phyloP scores from a whole-genome alignment of 2,329 filamentous ascomycete species.

The Fusarium sp. region DNA sequence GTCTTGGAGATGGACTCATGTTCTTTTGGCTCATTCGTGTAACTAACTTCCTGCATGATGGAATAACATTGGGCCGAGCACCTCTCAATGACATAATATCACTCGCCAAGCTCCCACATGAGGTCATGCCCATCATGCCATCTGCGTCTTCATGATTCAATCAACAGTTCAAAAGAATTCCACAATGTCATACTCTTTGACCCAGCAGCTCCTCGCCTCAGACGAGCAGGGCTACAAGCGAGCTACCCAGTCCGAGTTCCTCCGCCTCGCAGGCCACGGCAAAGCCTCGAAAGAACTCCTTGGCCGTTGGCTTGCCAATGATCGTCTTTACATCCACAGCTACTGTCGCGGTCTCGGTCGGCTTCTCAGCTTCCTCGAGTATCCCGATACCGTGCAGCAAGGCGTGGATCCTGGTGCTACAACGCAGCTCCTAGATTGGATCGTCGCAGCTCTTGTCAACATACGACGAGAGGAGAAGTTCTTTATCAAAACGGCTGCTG shows the following conservation, averaged over 20 bases:
- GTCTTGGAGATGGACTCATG: not conserved
- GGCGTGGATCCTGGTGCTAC: constrained; percentile 52
- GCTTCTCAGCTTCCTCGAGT: constrained; percentile 71
- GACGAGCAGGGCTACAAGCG: constrained; percentile 60
- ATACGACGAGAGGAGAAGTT: constrained; percentile 76
- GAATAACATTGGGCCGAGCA: constrained; percentile 41
- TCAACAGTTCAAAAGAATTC: constrained; percentile 9
- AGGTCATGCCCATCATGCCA: constrained; percentile 24
- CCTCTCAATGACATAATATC: constrained; percentile 39
- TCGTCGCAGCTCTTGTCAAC: constrained; percentile 74
- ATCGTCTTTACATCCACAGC: constrained; percentile 77
- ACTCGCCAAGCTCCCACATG: constrained; percentile 17
- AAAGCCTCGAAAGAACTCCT: constrained; percentile 67
- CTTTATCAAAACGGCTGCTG: constrained; percentile 72
- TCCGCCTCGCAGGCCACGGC: constrained; percentile 73
- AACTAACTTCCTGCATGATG: constrained; percentile 10
- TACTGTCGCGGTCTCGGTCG: constrained; percentile 76
- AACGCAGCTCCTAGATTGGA: constrained; percentile 70
- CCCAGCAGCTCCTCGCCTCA: constrained; percentile 66
- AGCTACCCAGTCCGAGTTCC: constrained; percentile 76
- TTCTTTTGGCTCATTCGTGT: not conserved
- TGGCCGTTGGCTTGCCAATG: constrained; percentile 77
- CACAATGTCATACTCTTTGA: constrained; percentile 59
- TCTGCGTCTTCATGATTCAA: constrained; percentile 19
- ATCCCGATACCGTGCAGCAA: constrained; percentile 56